Percentiles rank a stretch among this genome's conserved stretches.
Conservation (phyloP, 306 rosid genomes). For the Corylus heterophylla region DNA sequence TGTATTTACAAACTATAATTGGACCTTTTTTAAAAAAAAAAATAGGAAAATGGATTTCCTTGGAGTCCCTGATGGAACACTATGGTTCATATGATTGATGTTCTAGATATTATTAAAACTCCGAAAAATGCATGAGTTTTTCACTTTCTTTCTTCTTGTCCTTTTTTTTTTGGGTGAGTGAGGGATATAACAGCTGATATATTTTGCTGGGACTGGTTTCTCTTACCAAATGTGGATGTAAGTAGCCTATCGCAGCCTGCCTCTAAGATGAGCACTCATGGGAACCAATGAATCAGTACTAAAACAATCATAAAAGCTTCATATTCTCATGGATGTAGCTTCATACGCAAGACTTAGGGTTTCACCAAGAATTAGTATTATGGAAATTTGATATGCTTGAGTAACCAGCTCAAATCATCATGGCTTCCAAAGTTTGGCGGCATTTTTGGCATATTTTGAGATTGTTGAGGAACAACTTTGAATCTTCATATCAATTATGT, state of each 20-base stretch:
- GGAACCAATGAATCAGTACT: neutral
- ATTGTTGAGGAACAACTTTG: neutral
- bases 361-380: neutral
- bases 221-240: neutral
- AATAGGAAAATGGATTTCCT: neutral
- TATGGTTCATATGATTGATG: neutral
- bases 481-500: neutral
- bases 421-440: neutral
- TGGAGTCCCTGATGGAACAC: neutral
- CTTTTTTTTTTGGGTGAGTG: neutral
- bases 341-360: neutral
- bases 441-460: neutral
- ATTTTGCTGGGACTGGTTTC: neutral
- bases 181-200: neutral
- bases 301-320: neutral
- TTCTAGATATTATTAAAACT: neutral
- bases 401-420: neutral
- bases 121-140: neutral
- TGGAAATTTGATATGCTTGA: neutral
- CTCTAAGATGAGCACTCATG: neutral
- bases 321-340: neutral
- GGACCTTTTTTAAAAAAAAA: neutral
- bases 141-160: neutral
- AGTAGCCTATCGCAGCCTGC: neutral
- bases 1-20: neutral